Evolutionary conservation across 495 filamentous ascomycete genomes (phyloP).

Genomic region (Cladorrhinum samala): DNA sequence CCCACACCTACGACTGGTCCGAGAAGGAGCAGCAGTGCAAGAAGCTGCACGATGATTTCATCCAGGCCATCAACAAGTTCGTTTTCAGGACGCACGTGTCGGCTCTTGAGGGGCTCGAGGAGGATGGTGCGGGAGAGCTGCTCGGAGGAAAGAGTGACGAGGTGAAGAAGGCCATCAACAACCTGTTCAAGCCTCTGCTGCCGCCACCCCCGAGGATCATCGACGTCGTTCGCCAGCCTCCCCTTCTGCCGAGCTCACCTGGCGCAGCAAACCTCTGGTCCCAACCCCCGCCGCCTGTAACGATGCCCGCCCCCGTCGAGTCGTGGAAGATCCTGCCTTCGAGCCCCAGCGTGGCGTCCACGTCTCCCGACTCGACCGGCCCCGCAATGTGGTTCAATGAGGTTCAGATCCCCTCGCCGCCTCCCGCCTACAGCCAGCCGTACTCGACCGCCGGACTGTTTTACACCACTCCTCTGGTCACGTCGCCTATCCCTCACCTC

Average conservation of each 20-base stretch:
- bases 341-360: constrained; percentile 66
- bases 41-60: constrained; percentile 95
- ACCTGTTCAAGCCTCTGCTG: constrained; percentile 79
- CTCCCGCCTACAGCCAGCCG: constrained; percentile 74
- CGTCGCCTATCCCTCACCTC: constrained; percentile 67
- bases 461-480: constrained; percentile 56
- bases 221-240: constrained; percentile 80
- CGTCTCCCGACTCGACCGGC: constrained; percentile 56
- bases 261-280: constrained; percentile 77
- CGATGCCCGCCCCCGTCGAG: constrained; percentile 66
- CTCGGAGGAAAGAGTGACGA: constrained; percentile 89
- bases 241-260: constrained; percentile 82
- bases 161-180: constrained; percentile 81
- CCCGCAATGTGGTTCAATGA: constrained; percentile 78
- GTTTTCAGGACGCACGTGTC: constrained; percentile 87
- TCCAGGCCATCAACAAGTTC: constrained; percentile 95
- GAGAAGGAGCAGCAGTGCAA: constrained; percentile 95
- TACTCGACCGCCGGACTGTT: constrained; percentile 60
- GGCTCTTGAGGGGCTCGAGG: constrained; percentile 91
- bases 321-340: constrained; percentile 92
- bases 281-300: constrained; percentile 44
- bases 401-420: constrained; percentile 60
- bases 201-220: constrained; percentile 90
- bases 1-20: constrained; percentile 89
- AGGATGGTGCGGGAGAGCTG: constrained; percentile 92